Evolutionary conservation across 768 basidiomycete species (phyloP).

Genomic region (Amylocystis lapponica): DNA sequence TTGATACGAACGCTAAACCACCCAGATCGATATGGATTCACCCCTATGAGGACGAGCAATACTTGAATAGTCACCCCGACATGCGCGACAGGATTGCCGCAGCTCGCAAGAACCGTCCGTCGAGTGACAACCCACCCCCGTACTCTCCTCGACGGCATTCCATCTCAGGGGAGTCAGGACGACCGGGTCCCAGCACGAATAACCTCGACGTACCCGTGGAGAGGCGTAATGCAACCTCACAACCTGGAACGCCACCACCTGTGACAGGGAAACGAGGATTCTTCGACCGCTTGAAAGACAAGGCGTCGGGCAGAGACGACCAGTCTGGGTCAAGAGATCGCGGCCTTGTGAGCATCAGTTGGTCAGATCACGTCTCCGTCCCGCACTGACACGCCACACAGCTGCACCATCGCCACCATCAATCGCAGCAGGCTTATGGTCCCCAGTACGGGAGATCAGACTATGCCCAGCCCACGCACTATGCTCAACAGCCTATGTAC

Average conservation of each 20-base stretch:
- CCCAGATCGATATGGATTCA: slow-evolving; percentile 69
- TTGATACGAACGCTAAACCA: slow-evolving; percentile 58
- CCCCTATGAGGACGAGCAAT: slow-evolving; percentile 65
- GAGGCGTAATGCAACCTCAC: slow-evolving; percentile 7
- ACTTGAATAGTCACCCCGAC: slow-evolving; percentile 50
- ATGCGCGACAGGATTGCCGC: slow-evolving; percentile 30
- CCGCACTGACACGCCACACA: too few relatives aligned
- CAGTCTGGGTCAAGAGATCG: too few relatives aligned
- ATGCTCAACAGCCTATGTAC: slow-evolving; percentile 15
- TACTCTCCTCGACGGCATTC: slow-evolving; percentile 24
- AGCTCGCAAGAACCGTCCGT: slow-evolving; percentile 5
- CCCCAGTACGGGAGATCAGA: neutral
- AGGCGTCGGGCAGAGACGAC: slow-evolving; percentile 57
- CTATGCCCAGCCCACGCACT: slow-evolving; percentile 1
- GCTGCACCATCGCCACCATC: slow-evolving; percentile 11
- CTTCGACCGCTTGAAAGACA: slow-evolving; percentile 58
- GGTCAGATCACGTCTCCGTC: too few relatives aligned
- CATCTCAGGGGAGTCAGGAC: slow-evolving; percentile 15
- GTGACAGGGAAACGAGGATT: slow-evolving; percentile 34
- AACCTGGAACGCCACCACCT: slow-evolving; percentile 12
- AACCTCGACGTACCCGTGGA: slow-evolving; percentile 7
- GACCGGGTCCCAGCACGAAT: slow-evolving; percentile 1
- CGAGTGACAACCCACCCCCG: slow-evolving; percentile 15
- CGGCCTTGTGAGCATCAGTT: too few relatives aligned
- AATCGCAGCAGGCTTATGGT: slow-evolving; percentile 3